Conservation (phyloP, 306 rosid genomes). For the Morella rubra region DNA sequence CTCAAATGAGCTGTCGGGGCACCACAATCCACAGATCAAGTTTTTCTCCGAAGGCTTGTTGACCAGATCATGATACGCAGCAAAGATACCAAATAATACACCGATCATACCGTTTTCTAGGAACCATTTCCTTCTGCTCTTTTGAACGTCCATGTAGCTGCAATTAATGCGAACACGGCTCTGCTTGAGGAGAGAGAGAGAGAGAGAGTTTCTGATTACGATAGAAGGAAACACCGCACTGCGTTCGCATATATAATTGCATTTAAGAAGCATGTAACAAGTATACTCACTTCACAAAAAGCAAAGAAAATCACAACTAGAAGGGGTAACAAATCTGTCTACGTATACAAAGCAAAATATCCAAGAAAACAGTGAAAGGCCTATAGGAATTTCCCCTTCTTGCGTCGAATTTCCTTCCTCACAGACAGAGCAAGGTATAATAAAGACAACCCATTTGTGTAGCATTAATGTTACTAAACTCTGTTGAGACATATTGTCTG, state of each 20-base stretch:
- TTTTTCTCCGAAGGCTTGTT: conserved; percentile 72
- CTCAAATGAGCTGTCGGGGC: conserved; percentile 69
- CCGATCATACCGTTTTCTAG: conserved; percentile 69
- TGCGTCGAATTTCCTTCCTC: neutral
- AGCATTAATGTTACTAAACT: neutral
- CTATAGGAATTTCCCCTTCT: neutral
- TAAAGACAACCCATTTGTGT: neutral
- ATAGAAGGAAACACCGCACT: too few species aligned
- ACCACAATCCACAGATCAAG: conserved; percentile 75
- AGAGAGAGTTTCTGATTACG: neutral
- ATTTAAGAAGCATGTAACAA: neutral
- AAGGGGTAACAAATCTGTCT: neutral
- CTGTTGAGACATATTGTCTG: neutral
- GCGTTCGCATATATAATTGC: neutral
- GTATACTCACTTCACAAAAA: conserved; percentile 3
- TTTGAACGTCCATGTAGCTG: conserved; percentile 23
- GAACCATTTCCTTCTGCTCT: conserved; percentile 66
- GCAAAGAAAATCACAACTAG: neutral
- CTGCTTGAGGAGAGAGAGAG: neutral
- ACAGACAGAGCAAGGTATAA: neutral
- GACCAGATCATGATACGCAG: conserved; percentile 63
- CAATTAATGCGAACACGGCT: neutral
- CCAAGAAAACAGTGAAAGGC: neutral
- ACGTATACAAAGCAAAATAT: neutral
- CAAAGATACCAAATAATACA: too few species aligned